A percentile compares a stretch with the other conserved stretches of the same genome.
Conservation (phyloP, 2,329 filamentous ascomycete genomes). For the Arachnomyces sp. region DNA sequence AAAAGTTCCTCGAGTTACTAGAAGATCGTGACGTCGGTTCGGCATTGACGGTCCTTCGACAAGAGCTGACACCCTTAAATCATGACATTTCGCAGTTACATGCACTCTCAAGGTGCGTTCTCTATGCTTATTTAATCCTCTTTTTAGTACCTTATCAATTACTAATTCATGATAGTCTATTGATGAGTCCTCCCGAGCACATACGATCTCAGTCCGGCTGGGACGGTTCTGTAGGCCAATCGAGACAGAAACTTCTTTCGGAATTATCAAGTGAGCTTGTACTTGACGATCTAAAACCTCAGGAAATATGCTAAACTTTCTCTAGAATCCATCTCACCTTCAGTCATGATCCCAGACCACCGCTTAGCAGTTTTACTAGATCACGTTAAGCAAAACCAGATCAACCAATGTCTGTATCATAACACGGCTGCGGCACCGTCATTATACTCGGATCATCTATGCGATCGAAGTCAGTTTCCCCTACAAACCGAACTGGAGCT, state of each 20-base stretch:
- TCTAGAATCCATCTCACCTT: conserved; percentile 81
- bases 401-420: conserved; percentile 79
- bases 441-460: conserved; percentile 80
- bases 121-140: conserved; percentile 2
- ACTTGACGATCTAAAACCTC: conserved; percentile 9
- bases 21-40: conserved; percentile 65
- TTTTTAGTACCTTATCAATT: conserved; percentile 3
- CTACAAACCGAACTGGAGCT: conserved; percentile 64
- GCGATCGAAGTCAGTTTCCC: conserved; percentile 73
- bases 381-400: conserved; percentile 76
- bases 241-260: conserved; percentile 66
- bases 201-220: conserved; percentile 70
- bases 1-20: conserved; percentile 89
- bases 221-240: conserved; percentile 72
- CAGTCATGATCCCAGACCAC: conserved; percentile 92
- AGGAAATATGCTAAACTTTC: conserved; percentile 17
- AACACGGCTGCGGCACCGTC: conserved; percentile 72
- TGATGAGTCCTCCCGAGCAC: conserved; percentile 82
- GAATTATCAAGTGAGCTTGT: conserved; percentile 67
- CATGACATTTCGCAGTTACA: conserved; percentile 72
- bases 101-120: conserved; percentile 62
- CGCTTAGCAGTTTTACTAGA: conserved; percentile 73
- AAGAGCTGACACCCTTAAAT: conserved; percentile 78
- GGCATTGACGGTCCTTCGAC: conserved; percentile 75
- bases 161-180: conserved; percentile 48